Conservation (phyloP, 2,329 filamentous ascomycete species). For the Xylaria sp. region DNA sequence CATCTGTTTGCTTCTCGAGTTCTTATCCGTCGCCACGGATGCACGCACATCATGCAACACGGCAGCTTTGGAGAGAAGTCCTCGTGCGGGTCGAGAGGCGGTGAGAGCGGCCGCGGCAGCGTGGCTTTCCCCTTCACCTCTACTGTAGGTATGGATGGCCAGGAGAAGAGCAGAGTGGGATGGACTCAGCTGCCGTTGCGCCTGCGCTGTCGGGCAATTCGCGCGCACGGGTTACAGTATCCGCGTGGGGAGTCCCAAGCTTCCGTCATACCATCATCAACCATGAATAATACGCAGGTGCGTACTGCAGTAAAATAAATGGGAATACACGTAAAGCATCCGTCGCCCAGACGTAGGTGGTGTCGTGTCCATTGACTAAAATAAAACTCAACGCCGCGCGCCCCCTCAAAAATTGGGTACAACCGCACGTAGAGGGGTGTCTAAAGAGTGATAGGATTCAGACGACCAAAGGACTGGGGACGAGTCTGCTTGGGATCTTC, state of each 20-base stretch:
- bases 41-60: conserved; percentile 24
- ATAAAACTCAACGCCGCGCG: neutral
- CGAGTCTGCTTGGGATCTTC: conserved; percentile 10
- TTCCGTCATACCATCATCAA: conserved; percentile 21
- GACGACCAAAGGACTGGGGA: neutral
- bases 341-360: neutral
- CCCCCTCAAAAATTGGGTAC: conserved; percentile 25
- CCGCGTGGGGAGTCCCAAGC: neutral
- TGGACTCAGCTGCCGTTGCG: neutral
- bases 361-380: conserved; percentile 6
- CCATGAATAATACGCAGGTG: neutral
- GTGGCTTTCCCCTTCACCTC: conserved; percentile 7
- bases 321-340: no score
- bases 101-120: conserved; percentile 11
- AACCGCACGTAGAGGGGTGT: neutral
- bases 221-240: conserved; percentile 4
- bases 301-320: neutral
- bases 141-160: neutral
- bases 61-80: conserved; percentile 12
- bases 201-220: neutral
- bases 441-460: conserved; percentile 5
- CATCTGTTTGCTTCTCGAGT: conserved; percentile 20
- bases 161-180: neutral
- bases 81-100: conserved; percentile 24
- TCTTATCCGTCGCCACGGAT: conserved; percentile 21